A percentile compares a stretch with the other conserved stretches of the same genome.
Evolutionary conservation across 2,329 filamentous ascomycete species (phyloP).

Genomic region (Fusarium ramigenum): DNA sequence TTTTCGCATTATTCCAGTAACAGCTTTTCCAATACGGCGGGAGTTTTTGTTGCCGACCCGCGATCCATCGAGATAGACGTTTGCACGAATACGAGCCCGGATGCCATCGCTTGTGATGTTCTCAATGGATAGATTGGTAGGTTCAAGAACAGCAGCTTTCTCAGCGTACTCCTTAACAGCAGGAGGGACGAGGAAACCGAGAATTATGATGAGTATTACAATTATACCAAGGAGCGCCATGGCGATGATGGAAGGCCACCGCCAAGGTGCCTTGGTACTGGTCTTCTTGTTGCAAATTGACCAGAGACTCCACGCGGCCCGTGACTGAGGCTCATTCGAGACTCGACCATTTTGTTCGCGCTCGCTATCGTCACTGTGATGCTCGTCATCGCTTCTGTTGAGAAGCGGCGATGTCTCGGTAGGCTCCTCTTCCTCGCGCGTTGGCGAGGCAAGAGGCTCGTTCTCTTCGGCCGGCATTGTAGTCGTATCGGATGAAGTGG

Average conservation of each 20-base stretch:
- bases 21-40: constrained; percentile 77
- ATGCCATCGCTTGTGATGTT: constrained; percentile 84
- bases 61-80: constrained; percentile 81
- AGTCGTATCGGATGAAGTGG: constrained; percentile 39
- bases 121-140: constrained; percentile 85
- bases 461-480: constrained; percentile 58
- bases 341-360: constrained; percentile 39
- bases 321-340: constrained; percentile 2
- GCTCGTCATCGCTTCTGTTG: constrained; percentile 49
- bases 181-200: constrained; percentile 84
- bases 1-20: constrained; percentile 81
- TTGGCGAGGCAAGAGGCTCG: constrained; percentile 55
- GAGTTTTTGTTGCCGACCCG: constrained; percentile 77
- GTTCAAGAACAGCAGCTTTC: constrained; percentile 81
- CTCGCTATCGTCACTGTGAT: constrained; percentile 44
- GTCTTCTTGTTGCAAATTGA: constrained; percentile 28
- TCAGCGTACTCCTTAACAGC: constrained; percentile 87
- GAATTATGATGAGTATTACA: constrained; percentile 74
- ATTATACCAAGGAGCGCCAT: constrained; percentile 71
- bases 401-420: constrained; percentile 65
- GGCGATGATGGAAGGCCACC: constrained; percentile 84
- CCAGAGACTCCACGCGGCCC: constrained; percentile 36
- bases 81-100: constrained; percentile 80
- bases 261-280: constrained; percentile 40
- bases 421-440: constrained; percentile 42